Conservation (phyloP, 495 filamentous ascomycete genomes). For the Paragyromitra xinjiangensis region DNA sequence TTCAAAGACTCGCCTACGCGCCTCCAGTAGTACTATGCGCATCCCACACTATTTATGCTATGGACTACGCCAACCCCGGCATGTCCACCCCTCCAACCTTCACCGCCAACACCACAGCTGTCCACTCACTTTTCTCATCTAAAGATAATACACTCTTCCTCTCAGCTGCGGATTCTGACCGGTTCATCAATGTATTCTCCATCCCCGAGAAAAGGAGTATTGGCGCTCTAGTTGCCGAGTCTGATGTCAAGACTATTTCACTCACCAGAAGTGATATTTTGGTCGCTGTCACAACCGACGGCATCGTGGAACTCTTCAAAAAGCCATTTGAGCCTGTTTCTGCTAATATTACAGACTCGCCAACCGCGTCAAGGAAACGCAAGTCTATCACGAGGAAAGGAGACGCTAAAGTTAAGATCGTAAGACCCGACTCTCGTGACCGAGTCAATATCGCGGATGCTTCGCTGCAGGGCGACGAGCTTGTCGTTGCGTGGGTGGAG, state of each 20-base stretch:
- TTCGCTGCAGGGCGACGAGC: slow-evolving; percentile 63
- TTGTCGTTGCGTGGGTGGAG: slow-evolving; percentile 66
- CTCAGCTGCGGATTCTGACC: slow-evolving; percentile 65
- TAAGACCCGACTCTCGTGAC: slow-evolving; percentile 62
- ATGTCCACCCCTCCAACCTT: slow-evolving; percentile 60
- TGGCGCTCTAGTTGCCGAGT: slow-evolving; percentile 66
- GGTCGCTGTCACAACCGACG: slow-evolving; percentile 65
- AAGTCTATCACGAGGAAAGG: slow-evolving; percentile 65
- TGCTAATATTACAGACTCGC: slow-evolving; percentile 48
- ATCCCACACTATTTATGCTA: slow-evolving; percentile 66
- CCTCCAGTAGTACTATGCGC: slow-evolving; percentile 65
- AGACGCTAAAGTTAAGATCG: slow-evolving; percentile 64
- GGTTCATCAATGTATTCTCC: slow-evolving; percentile 68
- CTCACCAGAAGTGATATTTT: slow-evolving; percentile 59
- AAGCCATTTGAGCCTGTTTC: slow-evolving; percentile 63
- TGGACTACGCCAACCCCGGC: slow-evolving; percentile 62
- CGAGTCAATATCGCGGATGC: slow-evolving; percentile 61
- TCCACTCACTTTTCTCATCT: slow-evolving; percentile 64
- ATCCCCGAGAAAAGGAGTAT: slow-evolving; percentile 61
- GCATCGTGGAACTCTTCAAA: slow-evolving; percentile 67
- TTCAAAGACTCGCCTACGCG: slow-evolving; percentile 61
- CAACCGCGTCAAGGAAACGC: slow-evolving; percentile 60
- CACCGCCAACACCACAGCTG: slow-evolving; percentile 65
- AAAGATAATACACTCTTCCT: slow-evolving; percentile 60
- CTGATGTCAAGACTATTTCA: slow-evolving; percentile 62